A percentile compares a stretch with the other conserved stretches of the same genome.
Evolutionary conservation across 495 filamentous ascomycete genomes (phyloP).

Genomic region (Choiromyces venosus): DNA sequence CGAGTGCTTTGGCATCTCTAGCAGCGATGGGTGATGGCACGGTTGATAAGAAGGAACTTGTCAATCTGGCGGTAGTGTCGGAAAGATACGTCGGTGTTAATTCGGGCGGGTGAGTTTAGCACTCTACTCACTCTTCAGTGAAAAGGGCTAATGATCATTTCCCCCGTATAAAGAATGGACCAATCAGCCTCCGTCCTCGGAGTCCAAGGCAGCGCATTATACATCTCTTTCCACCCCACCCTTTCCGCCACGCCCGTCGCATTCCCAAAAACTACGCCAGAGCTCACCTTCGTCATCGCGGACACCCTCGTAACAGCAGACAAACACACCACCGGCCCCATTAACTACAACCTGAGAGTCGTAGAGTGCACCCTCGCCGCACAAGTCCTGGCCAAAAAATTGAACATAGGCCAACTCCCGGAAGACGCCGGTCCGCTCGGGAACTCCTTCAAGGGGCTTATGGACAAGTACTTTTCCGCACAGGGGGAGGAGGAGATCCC

Average conservation of each 20-base stretch:
- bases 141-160: not conserved
- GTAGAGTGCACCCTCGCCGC: slow-evolving; percentile 92
- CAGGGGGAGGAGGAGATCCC: slow-evolving; percentile 53
- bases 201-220: slow-evolving; percentile 72
- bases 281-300: slow-evolving; percentile 85
- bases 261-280: slow-evolving; percentile 77
- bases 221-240: slow-evolving; percentile 82
- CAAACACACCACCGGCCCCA: slow-evolving; percentile 86
- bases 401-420: slow-evolving; percentile 59
- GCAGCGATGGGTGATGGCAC: slow-evolving; percentile 71
- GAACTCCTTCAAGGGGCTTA: slow-evolving; percentile 77
- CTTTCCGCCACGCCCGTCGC: slow-evolving; percentile 68
- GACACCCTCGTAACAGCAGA: slow-evolving; percentile 90
- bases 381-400: slow-evolving; percentile 60
- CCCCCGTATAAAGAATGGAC: slow-evolving; percentile 63
- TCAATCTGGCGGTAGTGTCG: slow-evolving; percentile 86
- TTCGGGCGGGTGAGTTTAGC: slow-evolving; percentile 82
- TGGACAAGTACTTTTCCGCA: slow-evolving; percentile 70
- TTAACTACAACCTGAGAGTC: slow-evolving; percentile 93
- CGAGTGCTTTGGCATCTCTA: slow-evolving; percentile 83
- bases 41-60: slow-evolving; percentile 81
- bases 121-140: not conserved
- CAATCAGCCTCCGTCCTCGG: slow-evolving; percentile 97
- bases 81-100: slow-evolving; percentile 94
- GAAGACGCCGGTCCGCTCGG: slow-evolving; percentile 77